Evolutionary conservation across 352 stramenopile genomes (phyloP), one percentile per base, ranked within the genome.

Genomic region (Pythium rhizo-oryzae): DNA sequence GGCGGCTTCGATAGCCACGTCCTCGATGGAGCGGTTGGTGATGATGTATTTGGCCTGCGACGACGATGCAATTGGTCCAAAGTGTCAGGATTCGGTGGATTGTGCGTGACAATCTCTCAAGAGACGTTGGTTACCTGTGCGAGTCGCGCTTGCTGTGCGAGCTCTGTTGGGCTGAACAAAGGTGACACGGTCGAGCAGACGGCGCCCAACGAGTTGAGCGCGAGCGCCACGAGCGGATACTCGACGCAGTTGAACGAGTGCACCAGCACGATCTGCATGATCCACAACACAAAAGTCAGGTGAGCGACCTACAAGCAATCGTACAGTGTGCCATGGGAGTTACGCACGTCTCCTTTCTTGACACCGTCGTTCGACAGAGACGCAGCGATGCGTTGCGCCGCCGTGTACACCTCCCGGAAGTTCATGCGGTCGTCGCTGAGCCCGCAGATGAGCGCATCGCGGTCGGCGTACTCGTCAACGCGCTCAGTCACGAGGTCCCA

Each of bases 341-440:
- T n/a, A n/a, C 69, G 44, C 71, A 87, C 78, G 50, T 87, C 74
- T n/a, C 77, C 81, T 49, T 79, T 77, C 55, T 78, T 63, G 56
- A 92, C 59, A 47, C 84, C 84, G 44, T 87, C 70, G 18, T 77
- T 66, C 8, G 75, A 53, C 13, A 92, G 67, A 4, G 72, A 73
- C 8, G 78, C 78, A 23, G 82, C 84, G 37, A 93, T 73, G 15
- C 75, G 62, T 39, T 78, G 68, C 16, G 79, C 70, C 9, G 55
- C 44, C 30, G 76, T 67, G 62, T 81, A 64, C 39, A 91, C 74
- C 47, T 90, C 60, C n/a, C 70, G 43, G 69, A 85, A 91, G 13
- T 67, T 84, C 35, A 90, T n/a, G 18, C 68, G 39, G 43, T 89
- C 76, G 71, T 87, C 65, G 25, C 70, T 89, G 64, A 91, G 23